These are phyloP conservation scores for Amphicarpaea edgeworthii DNA, from an alignment of 306 rosid species.

Conservation along the genomic window DNA sequence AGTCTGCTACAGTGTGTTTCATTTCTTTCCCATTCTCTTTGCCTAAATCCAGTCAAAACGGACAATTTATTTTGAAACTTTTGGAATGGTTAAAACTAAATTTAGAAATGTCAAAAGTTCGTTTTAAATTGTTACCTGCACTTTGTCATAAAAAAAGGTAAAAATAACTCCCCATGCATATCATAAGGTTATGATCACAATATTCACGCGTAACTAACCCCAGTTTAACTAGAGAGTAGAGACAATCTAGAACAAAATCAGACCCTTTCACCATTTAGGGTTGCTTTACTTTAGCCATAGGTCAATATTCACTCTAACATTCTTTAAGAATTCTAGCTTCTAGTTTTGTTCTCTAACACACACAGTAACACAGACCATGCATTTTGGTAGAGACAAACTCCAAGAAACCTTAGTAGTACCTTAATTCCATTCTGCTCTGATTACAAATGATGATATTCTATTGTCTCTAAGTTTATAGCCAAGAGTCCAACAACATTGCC, in stretches of 20 bases:
- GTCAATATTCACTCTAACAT: conserved; percentile 27
- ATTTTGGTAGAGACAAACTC: conserved; percentile 33
- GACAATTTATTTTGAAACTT: not conserved
- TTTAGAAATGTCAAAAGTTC: not conserved
- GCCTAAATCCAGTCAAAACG: not conserved
- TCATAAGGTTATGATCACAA: not conserved
- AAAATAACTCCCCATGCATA: not conserved
- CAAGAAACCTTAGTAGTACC: conserved; percentile 44
- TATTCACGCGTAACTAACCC: not conserved
- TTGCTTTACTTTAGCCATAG: conserved; percentile 13
- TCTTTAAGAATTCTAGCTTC: conserved; percentile 28
- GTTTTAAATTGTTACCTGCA: not conserved
- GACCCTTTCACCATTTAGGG: conserved; percentile 17
- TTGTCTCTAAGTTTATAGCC: conserved; percentile 41
- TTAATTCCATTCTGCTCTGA: conserved; percentile 38
- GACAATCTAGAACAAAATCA: conserved; percentile 2
- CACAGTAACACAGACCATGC: conserved; percentile 1
- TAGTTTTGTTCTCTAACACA: conserved; percentile 35
- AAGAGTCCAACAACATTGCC: conserved; percentile 5
- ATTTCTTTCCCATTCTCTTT: not conserved
- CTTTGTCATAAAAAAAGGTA: not conserved
- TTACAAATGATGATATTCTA: conserved; percentile 31
- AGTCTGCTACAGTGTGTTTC: too few relatives aligned
- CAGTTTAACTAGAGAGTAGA: conserved; percentile 1
- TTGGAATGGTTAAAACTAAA: not conserved